Conservation (phyloP, 352 stramenopile species). For the Phytophthora nicotianae region DNA sequence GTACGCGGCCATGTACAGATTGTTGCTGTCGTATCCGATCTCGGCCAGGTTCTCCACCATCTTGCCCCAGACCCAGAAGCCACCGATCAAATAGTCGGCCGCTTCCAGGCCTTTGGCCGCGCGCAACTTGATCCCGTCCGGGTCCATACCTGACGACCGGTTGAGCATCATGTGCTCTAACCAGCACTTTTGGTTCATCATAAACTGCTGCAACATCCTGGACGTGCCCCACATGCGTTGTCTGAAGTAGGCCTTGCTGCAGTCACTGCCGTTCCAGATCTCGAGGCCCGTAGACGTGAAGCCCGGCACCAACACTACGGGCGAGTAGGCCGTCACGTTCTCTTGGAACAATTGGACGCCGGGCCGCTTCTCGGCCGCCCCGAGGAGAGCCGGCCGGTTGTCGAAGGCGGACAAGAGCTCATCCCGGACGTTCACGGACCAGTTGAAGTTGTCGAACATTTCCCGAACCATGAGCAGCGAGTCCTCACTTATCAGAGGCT, state of each 20-base stretch:
- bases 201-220: constrained; percentile 89
- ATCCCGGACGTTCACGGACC: constrained; percentile 68
- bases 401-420: constrained; percentile 71
- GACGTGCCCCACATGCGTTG: constrained; percentile 94
- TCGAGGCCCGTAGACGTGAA: constrained; percentile 95
- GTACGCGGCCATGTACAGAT: constrained; percentile 89
- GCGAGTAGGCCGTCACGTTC: constrained; percentile 63
- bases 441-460: constrained; percentile 70
- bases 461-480: constrained; percentile 57
- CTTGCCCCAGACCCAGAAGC: constrained; percentile 96
- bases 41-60: constrained; percentile 90
- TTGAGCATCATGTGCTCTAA: constrained; percentile 93
- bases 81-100: constrained; percentile 94
- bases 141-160: constrained; percentile 89
- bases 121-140: constrained; percentile 76
- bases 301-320: constrained; percentile 92
- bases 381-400: constrained; percentile 51
- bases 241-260: constrained; percentile 88
- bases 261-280: constrained; percentile 93
- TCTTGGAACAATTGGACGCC: constrained; percentile 52
- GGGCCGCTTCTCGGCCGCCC: constrained; percentile 43
- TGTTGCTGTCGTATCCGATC: constrained; percentile 93
- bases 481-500: constrained; percentile 52
- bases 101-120: constrained; percentile 90
- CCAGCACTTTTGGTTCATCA: constrained; percentile 93